Evolutionary conservation across 345 rosid genomes (phyloP).

Genomic region (Camelina laxa): DNA sequence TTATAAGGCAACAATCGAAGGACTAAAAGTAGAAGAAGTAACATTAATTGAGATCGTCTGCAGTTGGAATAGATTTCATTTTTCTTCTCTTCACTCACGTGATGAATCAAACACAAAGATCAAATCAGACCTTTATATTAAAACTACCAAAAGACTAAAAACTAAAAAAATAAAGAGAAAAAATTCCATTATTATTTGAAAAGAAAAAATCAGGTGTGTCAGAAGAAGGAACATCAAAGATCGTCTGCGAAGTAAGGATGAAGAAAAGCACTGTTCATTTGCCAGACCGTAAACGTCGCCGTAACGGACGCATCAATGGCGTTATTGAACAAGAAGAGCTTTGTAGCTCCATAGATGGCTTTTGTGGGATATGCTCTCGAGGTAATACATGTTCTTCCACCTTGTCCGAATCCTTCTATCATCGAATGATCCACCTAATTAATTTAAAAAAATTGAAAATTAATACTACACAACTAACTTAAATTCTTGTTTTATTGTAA

Average conservation of each 20-base stretch:
- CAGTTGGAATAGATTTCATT: too few relatives aligned
- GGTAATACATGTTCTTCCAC: slow-evolving; percentile 72
- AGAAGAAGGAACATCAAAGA: slow-evolving; percentile 12
- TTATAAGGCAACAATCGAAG: too few relatives aligned
- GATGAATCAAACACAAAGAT: slow-evolving; percentile 15
- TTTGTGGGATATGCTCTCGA: slow-evolving; percentile 76
- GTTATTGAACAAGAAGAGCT: slow-evolving; percentile 77
- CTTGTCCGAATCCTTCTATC: slow-evolving; percentile 80
- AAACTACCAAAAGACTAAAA: not conserved
- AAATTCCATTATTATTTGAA: not conserved
- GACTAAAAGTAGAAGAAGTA: too few relatives aligned
- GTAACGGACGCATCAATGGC: slow-evolving; percentile 55
- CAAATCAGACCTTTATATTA: not conserved
- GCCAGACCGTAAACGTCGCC: slow-evolving; percentile 67
- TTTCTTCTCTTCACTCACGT: too few relatives aligned
- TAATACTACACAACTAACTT: not conserved
- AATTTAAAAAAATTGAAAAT: not conserved
- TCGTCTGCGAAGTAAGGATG: slow-evolving; percentile 49
- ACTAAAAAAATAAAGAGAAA: too few relatives aligned
- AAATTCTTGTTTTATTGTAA: not conserved
- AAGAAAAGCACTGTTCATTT: slow-evolving; percentile 73
- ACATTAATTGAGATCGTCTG: too few relatives aligned
- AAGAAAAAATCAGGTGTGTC: slow-evolving; percentile 18
- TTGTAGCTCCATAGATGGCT: slow-evolving; percentile 73
- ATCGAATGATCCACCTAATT: slow-evolving; percentile 79